Evolutionary conservation across 768 basidiomycete species (phyloP), one percentile per base, ranked within the genome.

Genomic region (Mycena polygramma): DNA sequence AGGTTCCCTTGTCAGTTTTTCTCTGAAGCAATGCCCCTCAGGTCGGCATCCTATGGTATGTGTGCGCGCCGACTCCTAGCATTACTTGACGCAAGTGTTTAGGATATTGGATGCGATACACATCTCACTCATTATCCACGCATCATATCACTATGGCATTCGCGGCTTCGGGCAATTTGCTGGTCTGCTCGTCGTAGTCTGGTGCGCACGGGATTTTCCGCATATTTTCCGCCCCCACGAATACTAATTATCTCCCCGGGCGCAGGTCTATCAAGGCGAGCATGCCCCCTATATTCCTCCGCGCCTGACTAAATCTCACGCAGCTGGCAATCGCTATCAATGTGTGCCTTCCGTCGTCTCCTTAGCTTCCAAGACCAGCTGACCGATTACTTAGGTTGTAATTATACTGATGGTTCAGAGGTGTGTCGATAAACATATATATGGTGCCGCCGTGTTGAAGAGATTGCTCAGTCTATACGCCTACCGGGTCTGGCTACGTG

Each of bases 401-500:
- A 81, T 87, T 35, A 79, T 86, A 43, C 70, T 87, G 2, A 65
- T 86, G 30, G 85, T 87, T 0, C 86, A 86, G 75, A 80, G 79
- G 84, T 84, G 66, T 77, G 10, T 14, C 20, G 3, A 37, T 20
- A 10, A 51, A 19, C 45, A 30, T 30, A n/a, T 39, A 14, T 19
- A 51, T 63, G 11, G 20, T 26, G 39, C 39, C 39, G 49, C 57
- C 36, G 20, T 49, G 13, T 13, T 13, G 39, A 39, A 7, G 13
- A 7, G 30, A n/a, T n/a, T n/a, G 30, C 30, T 30, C 48, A 86
- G 86, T 68, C 71, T 86, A 26, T 87, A 87, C 54, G 79, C 84
- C 9, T 79, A 79, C 66, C 82, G 86, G 6, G 83, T 86, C 10
- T 87, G 85, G 85, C 76, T 83, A 57, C 82, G 85, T 87, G 62